phyloP scores from a whole-genome alignment of 2,329 filamentous ascomycete species.

The Mollisia scopiformis region DNA sequence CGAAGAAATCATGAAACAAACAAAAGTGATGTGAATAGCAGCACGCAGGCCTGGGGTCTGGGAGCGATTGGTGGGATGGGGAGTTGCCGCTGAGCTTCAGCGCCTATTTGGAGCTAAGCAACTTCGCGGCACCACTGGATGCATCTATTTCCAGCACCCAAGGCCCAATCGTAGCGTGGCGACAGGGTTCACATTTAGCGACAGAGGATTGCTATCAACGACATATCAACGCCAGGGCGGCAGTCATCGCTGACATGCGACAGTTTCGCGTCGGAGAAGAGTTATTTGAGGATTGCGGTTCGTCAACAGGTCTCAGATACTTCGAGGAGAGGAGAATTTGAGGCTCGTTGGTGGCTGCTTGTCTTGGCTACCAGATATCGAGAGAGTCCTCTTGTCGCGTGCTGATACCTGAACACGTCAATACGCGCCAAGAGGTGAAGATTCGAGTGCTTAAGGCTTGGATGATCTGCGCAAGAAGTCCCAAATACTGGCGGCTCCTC shows the following conservation, averaged over 20 bases:
- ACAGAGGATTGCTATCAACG: slow-evolving; percentile 9
- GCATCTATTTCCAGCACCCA: slow-evolving; percentile 16
- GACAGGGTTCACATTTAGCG: slow-evolving; percentile 17
- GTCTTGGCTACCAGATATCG: too few species aligned
- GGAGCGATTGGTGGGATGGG: slow-evolving; percentile 18
- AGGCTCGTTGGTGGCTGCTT: background rate
- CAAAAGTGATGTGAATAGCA: slow-evolving; percentile 30
- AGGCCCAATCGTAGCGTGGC: background rate
- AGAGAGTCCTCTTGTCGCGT: slow-evolving; percentile 10
- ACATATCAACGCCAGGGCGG: slow-evolving; percentile 14
- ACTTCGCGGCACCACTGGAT: too few species aligned
- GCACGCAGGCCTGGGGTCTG: slow-evolving; percentile 5
- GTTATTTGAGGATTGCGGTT: slow-evolving; percentile 11
- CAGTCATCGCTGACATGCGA: slow-evolving; percentile 22
- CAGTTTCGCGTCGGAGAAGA: slow-evolving; percentile 11
- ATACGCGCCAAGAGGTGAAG: background rate
- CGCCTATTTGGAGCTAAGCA: slow-evolving; percentile 21
- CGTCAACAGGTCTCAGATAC: background rate
- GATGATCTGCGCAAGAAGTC: background rate
- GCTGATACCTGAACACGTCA: slow-evolving; percentile 10
- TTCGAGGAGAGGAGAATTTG: background rate
- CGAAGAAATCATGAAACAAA: slow-evolving; percentile 22
- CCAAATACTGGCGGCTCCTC: background rate
- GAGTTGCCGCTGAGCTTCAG: slow-evolving; percentile 13
- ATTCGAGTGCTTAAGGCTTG: background rate